Conservation (phyloP, 2,329 filamentous ascomycete genomes). For the Cladosporium phlei region DNA sequence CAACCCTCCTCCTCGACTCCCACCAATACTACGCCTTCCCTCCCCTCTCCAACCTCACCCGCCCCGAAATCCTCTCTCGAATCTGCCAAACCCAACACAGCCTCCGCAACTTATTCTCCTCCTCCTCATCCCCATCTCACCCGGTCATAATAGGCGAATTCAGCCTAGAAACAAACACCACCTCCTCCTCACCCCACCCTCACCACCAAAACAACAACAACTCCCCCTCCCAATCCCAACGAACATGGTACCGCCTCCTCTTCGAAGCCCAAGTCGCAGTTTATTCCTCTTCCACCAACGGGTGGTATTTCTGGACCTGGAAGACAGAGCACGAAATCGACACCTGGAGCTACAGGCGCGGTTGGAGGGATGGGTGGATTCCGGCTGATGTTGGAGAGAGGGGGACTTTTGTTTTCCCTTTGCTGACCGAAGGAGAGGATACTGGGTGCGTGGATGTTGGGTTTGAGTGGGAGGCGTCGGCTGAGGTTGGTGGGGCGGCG, state of each 20-base stretch:
- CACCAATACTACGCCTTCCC: constrained; percentile 28
- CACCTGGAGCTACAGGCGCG: constrained; percentile 21
- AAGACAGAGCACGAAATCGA: constrained; percentile 24
- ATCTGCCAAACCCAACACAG: constrained; percentile 19
- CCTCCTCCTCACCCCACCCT: constrained; percentile 14
- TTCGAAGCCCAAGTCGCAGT: constrained; percentile 22
- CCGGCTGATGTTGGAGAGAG: constrained; percentile 18
- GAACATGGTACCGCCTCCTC: constrained; percentile 22
- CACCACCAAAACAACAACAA: constrained; percentile 11
- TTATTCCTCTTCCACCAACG: constrained; percentile 13
- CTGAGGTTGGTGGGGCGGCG: not conserved
- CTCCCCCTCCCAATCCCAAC: constrained; percentile 8
- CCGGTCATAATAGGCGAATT: constrained; percentile 21
- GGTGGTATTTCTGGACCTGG: constrained; percentile 25
- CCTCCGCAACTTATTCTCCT: constrained; percentile 14
- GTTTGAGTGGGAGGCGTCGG: constrained; percentile 6
- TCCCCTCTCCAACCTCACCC: constrained; percentile 18
- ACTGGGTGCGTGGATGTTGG: constrained; percentile 10
- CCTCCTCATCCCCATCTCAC: not conserved
- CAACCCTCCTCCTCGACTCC: constrained; percentile 20
- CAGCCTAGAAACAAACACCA: constrained; percentile 20
- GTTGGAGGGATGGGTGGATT: constrained; percentile 19
- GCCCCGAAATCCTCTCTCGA: constrained; percentile 15
- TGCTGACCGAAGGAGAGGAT: too few species aligned
- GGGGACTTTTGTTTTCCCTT: constrained; percentile 19